These are phyloP conservation scores for Colletotrichum destructivum DNA, from an alignment of 2,329 filamentous ascomycete genomes.

Conservation along the genomic window DNA sequence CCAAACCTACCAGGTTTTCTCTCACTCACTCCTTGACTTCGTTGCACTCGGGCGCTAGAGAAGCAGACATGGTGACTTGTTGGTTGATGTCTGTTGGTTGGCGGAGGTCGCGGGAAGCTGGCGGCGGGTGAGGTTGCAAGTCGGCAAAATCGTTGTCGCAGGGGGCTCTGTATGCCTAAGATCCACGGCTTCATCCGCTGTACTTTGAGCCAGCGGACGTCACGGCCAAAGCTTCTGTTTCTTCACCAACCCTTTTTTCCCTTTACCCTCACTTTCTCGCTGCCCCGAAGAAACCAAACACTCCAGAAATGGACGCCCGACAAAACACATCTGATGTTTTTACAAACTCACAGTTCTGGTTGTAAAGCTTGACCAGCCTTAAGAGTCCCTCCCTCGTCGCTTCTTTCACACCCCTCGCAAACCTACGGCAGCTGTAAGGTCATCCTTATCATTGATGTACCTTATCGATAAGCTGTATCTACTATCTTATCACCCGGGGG, in stretches of 20 bases:
- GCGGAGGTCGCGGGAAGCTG: conserved; percentile 17
- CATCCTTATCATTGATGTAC: background rate
- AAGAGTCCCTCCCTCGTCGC: background rate
- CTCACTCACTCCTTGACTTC: conserved; percentile 89
- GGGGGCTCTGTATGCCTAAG: conserved; percentile 22
- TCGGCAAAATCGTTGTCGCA: conserved; percentile 30
- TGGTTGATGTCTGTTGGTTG: background rate
- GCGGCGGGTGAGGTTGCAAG: conserved; percentile 22
- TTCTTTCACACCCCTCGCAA: background rate
- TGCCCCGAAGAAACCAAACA: background rate
- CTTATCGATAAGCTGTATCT: background rate
- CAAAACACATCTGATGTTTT: background rate
- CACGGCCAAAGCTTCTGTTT: background rate
- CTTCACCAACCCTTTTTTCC: background rate
- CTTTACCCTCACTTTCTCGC: background rate
- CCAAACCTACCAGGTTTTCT: background rate
- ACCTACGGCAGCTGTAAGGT: background rate
- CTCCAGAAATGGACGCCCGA: too few relatives aligned
- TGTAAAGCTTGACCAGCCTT: background rate
- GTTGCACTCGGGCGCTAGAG: conserved; percentile 94
- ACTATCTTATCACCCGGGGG: conserved; percentile 33
- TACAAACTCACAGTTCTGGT: background rate
- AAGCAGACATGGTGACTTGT: conserved; percentile 82
- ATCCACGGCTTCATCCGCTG: conserved; percentile 33
- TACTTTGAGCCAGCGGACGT: conserved; percentile 10